phyloP scores from a whole-genome alignment of 139 green algal species.

The Coelastrella sp. region DNA sequence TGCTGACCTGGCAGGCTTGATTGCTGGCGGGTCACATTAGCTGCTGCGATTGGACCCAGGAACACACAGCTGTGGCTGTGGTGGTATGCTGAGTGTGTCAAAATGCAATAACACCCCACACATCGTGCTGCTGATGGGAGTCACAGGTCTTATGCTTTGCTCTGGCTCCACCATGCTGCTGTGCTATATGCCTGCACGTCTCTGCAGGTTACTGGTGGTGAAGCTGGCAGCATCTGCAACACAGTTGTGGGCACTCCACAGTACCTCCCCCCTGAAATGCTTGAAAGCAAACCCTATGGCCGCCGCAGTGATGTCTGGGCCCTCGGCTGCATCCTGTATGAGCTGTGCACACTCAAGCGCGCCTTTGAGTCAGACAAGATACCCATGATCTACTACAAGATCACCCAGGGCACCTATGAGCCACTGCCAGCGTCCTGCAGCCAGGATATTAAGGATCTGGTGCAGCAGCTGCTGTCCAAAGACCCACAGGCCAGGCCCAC shows the following conservation, averaged over 20 bases:
- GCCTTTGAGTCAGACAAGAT: constrained; percentile 62
- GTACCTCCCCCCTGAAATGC: constrained; percentile 52
- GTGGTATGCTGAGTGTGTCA: too few relatives aligned
- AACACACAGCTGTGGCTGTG: background rate
- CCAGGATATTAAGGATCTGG: constrained; percentile 29
- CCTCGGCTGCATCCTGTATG: constrained; percentile 70
- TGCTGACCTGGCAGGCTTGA: too few relatives aligned
- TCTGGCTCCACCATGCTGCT: too few relatives aligned
- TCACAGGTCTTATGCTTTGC: too few relatives aligned
- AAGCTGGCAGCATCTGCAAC: constrained; percentile 50
- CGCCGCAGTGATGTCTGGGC: constrained; percentile 66
- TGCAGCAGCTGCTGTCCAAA: constrained; percentile 39
- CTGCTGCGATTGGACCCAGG: background rate
- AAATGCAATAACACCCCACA: too few relatives aligned
- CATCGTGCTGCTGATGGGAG: too few relatives aligned
- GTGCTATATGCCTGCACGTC: too few relatives aligned
- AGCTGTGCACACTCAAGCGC: constrained; percentile 62
- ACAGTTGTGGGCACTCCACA: constrained; percentile 57
- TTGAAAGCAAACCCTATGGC: constrained; percentile 51
- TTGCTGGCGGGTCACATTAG: background rate
- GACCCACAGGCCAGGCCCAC: background rate
- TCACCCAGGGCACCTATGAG: constrained; percentile 43
- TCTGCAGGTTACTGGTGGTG: background rate
- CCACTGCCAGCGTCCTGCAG: constrained; percentile 43
- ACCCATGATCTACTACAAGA: constrained; percentile 43